phyloP scores from a whole-genome alignment of 768 basidiomycete genomes.

The Inosperma sp. region DNA sequence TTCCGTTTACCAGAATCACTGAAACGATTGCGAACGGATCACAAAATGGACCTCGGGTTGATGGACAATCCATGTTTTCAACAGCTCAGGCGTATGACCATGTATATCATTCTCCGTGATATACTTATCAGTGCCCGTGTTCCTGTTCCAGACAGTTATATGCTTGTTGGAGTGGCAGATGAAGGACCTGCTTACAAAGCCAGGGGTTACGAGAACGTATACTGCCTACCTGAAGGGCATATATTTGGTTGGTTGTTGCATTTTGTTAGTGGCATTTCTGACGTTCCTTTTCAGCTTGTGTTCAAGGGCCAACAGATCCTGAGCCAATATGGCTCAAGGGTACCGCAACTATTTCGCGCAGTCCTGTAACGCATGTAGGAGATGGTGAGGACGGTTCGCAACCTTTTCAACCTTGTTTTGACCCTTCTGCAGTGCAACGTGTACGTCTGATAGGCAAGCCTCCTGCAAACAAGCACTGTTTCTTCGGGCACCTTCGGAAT shows the following conservation, averaged over 20 bases:
- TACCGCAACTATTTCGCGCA: constrained; percentile 58
- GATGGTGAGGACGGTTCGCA: no score
- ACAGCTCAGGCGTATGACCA: constrained; percentile 54
- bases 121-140: constrained; percentile 77
- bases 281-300: constrained; percentile 42
- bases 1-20: constrained; percentile 53
- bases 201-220: constrained; percentile 51
- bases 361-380: constrained; percentile 72
- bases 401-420: constrained; percentile 8
- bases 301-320: constrained; percentile 47
- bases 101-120: constrained; percentile 61
- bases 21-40: constrained; percentile 41
- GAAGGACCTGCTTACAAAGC: constrained; percentile 64
- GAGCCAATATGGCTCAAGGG: constrained; percentile 57
- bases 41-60: constrained; percentile 41
- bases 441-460: constrained; percentile 71
- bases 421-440: constrained; percentile 48
- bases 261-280: neutral
- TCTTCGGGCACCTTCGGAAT: constrained; percentile 60
- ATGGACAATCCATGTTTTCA: constrained; percentile 56
- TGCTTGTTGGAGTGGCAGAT: constrained; percentile 79
- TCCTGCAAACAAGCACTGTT: constrained; percentile 47
- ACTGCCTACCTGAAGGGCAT: constrained; percentile 47
- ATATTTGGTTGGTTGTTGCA: constrained; percentile 54
- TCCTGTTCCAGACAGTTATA: constrained; percentile 58